Evolutionary conservation across 768 basidiomycete species (phyloP).

Genomic region (Hericium rajendrae): DNA sequence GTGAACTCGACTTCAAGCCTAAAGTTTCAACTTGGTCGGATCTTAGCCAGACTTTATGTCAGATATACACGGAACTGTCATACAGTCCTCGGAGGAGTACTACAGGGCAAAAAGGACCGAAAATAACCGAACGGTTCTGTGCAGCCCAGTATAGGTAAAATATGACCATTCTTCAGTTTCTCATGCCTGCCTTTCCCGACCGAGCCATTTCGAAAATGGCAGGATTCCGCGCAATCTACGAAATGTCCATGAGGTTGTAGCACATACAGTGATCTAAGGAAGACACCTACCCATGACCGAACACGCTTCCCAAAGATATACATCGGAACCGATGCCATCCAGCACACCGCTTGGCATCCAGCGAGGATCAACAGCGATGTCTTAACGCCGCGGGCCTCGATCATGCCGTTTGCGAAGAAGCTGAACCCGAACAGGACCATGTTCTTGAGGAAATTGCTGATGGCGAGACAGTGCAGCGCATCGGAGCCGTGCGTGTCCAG

Average conservation of each 20-base stretch:
- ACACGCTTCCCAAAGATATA: slow-evolving; percentile 35
- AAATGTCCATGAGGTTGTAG: neutral
- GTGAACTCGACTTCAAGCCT: too few relatives aligned
- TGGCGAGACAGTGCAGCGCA: slow-evolving; percentile 31
- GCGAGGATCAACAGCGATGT: slow-evolving; percentile 31
- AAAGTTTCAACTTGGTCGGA: too few relatives aligned
- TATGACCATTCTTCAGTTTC: too few relatives aligned
- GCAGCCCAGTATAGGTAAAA: too few relatives aligned
- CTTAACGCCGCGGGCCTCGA: slow-evolving; percentile 28
- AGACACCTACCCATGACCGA: slow-evolving; percentile 28
- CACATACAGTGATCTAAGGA: neutral
- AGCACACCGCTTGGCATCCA: slow-evolving; percentile 31
- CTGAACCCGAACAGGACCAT: slow-evolving; percentile 36
- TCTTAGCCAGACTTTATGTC: too few relatives aligned
- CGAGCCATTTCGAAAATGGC: neutral
- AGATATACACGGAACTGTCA: too few relatives aligned
- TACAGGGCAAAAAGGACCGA: too few relatives aligned
- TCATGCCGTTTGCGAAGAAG: slow-evolving; percentile 35
- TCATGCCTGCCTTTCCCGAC: too few relatives aligned
- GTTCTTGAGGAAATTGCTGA: slow-evolving; percentile 35
- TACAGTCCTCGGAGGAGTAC: too few relatives aligned
- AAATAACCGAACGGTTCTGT: too few relatives aligned
- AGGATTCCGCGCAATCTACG: neutral
- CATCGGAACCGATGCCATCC: slow-evolving; percentile 33
- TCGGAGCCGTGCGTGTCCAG: slow-evolving; percentile 35